phyloP scores from a whole-genome alignment of 2,329 filamentous ascomycete species.

The Xylariomycetidae sp. region DNA sequence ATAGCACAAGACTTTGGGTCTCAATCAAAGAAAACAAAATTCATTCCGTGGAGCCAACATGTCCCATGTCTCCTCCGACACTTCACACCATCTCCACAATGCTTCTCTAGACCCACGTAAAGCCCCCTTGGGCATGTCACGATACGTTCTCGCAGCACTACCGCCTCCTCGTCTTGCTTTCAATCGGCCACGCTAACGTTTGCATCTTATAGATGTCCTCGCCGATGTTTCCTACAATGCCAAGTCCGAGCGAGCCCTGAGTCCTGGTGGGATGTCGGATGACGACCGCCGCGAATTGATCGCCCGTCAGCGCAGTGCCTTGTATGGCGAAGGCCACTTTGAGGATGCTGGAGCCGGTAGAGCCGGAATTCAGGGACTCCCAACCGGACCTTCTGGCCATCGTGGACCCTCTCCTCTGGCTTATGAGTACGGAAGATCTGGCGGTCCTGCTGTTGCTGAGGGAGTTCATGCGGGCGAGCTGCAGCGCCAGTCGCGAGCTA shows the following conservation, averaged over 20 bases:
- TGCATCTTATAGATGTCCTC: constrained; percentile 44
- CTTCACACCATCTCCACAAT: constrained; percentile 20
- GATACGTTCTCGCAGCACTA: constrained; percentile 17
- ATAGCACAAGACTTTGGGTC: constrained; percentile 53
- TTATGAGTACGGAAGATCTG: constrained; percentile 56
- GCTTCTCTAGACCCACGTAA: constrained; percentile 26
- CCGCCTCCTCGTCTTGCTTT: constrained; percentile 11
- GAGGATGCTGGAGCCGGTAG: constrained; percentile 64
- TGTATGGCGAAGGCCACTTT: constrained; percentile 75
- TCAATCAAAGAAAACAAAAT: constrained; percentile 33
- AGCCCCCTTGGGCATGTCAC: constrained; percentile 16
- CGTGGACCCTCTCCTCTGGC: constrained; percentile 77
- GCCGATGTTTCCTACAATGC: constrained; percentile 42
- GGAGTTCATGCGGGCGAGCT: constrained; percentile 44
- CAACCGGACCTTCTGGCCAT: constrained; percentile 57
- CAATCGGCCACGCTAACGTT: constrained; percentile 29
- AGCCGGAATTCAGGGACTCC: constrained; percentile 61
- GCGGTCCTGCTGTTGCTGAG: constrained; percentile 36
- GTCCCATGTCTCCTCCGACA: constrained; percentile 19
- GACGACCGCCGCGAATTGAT: constrained; percentile 95
- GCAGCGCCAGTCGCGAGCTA: constrained; percentile 61
- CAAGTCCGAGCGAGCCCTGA: constrained; percentile 84
- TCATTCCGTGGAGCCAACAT: constrained; percentile 23
- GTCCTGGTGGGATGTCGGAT: constrained; percentile 82
- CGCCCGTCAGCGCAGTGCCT: constrained; percentile 86